Percentiles rank a stretch among this genome's conserved stretches.
Evolutionary conservation across 2,329 filamentous ascomycete genomes (phyloP).

Genomic region (Talaromyces islandicus): DNA sequence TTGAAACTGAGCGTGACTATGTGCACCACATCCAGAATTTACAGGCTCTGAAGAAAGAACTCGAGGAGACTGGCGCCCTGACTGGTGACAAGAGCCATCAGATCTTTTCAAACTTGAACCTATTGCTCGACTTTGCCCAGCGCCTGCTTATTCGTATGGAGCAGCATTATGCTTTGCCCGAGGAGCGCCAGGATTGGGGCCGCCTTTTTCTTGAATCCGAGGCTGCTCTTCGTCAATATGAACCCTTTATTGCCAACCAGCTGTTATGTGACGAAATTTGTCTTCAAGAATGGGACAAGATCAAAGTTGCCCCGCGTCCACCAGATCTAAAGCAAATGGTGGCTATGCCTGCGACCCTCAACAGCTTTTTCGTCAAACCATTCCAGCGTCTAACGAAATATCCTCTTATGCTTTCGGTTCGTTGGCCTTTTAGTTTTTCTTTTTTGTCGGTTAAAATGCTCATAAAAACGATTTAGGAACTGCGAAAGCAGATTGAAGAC

Average conservation of each 20-base stretch:
- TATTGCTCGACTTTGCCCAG: constrained; percentile 90
- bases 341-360: constrained; percentile 77
- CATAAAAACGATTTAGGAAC: constrained; percentile 53
- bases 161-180: constrained; percentile 80
- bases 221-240: constrained; percentile 85
- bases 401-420: constrained; percentile 77
- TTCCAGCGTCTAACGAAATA: constrained; percentile 96
- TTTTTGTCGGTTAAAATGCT: neutral
- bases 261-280: constrained; percentile 83
- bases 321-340: constrained; percentile 66
- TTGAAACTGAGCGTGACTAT: constrained; percentile 95
- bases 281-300: constrained; percentile 79
- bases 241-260: constrained; percentile 96
- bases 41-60: constrained; percentile 81
- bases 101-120: constrained; percentile 95
- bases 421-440: constrained; percentile 9
- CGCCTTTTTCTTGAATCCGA: constrained; percentile 79
- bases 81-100: constrained; percentile 86
- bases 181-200: constrained; percentile 84
- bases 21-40: constrained; percentile 94
- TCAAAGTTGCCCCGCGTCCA: constrained; percentile 63
- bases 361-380: constrained; percentile 90
- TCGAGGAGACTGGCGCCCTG: constrained; percentile 82
- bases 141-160: constrained; percentile 93
- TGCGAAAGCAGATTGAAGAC: constrained; percentile 77